phyloP scores from a whole-genome alignment of 139 green algal genomes.

The Chlamydomonas sphaeroides region DNA sequence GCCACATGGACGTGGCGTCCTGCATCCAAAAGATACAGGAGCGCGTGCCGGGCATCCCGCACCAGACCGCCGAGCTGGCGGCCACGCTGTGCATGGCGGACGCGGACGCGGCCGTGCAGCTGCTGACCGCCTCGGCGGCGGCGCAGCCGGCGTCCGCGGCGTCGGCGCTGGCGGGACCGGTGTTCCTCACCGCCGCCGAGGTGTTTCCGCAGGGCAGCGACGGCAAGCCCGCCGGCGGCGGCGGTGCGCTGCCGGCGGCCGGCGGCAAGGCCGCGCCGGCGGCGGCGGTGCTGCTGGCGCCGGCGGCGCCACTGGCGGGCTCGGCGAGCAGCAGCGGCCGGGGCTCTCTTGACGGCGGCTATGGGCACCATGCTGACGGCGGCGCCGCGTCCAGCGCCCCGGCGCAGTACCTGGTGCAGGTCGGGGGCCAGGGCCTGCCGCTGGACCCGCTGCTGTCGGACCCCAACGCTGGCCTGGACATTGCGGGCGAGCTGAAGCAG shows the following conservation, averaged over 20 bases:
- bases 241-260: too few relatives aligned
- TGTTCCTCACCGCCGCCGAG: slow-evolving; percentile 22
- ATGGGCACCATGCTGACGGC: neutral
- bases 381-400: neutral
- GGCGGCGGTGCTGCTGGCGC: too few relatives aligned
- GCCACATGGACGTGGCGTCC: slow-evolving; percentile 34
- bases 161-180: slow-evolving; percentile 16
- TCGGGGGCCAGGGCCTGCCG: neutral
- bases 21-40: slow-evolving; percentile 36
- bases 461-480: slow-evolving; percentile 17
- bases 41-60: slow-evolving; percentile 7
- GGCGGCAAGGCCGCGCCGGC: too few relatives aligned
- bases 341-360: neutral
- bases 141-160: too few relatives aligned
- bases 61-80: slow-evolving; percentile 42
- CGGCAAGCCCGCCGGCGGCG: neutral
- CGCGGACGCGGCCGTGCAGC: slow-evolving; percentile 33
- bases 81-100: slow-evolving; percentile 43
- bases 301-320: too few relatives aligned
- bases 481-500: slow-evolving; percentile 35
- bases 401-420: too few relatives aligned
- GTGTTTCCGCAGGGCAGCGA: neutral
- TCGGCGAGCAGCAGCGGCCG: too few relatives aligned
- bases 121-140: slow-evolving; percentile 19
- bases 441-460: slow-evolving; percentile 22